Evolutionary conservation across 805 yeast species (phyloP).

Genomic region (Citeromyces nyonsensis): DNA sequence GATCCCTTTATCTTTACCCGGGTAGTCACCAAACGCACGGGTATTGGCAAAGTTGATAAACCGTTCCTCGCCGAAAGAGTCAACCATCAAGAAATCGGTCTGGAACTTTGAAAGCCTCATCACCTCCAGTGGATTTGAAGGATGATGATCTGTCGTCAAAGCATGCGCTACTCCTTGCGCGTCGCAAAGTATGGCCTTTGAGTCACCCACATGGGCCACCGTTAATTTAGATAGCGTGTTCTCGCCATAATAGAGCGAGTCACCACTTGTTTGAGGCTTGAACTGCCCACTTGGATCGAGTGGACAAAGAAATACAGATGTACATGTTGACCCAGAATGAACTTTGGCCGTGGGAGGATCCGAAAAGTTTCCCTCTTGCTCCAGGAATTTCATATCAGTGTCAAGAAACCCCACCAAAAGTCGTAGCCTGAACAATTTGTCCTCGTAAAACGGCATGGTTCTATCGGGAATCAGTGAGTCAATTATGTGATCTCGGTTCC

Average conservation of each 20-base stretch:
- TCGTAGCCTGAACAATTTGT: conserved; percentile 45
- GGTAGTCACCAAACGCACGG: conserved; percentile 81
- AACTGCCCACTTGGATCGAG: conserved; percentile 15
- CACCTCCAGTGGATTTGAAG: conserved; percentile 68
- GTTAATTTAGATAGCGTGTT: conserved; percentile 50
- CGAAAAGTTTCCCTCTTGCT: conserved; percentile 9
- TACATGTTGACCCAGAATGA: conserved; percentile 20
- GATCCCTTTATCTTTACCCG: conserved; percentile 71
- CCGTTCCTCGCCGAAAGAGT: conserved; percentile 87
- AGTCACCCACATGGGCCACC: conserved; percentile 88
- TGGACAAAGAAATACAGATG: conserved; percentile 14
- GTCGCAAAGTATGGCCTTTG: conserved; percentile 78
- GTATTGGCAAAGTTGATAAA: conserved; percentile 78
- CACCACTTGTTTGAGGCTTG: conserved; percentile 4
- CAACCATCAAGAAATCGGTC: conserved; percentile 56
- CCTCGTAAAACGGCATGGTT: neutral
- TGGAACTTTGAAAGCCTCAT: conserved; percentile 51
- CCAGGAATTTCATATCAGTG: conserved; percentile 48
- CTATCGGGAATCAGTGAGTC: conserved; percentile 5
- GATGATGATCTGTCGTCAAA: conserved; percentile 74
- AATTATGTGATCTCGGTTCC: conserved; percentile 11
- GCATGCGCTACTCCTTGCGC: conserved; percentile 65
- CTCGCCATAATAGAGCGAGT: conserved; percentile 45
- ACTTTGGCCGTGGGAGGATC: conserved; percentile 6
- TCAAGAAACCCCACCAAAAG: conserved; percentile 49